phyloP scores from a whole-genome alignment of 2,329 filamentous ascomycete genomes.

The Neofusicoccum parvum region DNA sequence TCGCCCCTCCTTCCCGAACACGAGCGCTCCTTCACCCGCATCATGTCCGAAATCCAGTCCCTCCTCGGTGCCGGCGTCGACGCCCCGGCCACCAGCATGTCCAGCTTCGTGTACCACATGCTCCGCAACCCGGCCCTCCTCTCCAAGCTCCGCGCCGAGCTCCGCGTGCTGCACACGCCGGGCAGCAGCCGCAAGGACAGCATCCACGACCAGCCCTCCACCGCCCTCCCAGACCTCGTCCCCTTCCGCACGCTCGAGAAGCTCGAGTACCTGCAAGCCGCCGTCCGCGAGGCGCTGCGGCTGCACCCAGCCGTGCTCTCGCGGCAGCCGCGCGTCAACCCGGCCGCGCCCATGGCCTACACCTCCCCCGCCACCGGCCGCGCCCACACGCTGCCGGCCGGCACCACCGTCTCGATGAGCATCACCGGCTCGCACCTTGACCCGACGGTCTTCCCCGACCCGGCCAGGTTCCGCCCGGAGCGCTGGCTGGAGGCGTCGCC shows the following conservation, averaged over 20 bases:
- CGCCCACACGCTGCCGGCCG: slow-evolving; percentile 23
- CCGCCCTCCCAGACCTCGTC: slow-evolving; percentile 18
- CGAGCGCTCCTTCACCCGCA: slow-evolving; percentile 19
- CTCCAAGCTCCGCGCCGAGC: slow-evolving; percentile 21
- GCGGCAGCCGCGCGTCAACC: no score
- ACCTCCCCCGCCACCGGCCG: no score
- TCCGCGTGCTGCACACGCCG: slow-evolving; percentile 24
- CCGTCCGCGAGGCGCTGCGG: no score
- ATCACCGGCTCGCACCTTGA: slow-evolving; percentile 20
- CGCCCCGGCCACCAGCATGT: slow-evolving; percentile 24
- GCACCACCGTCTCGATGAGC: slow-evolving; percentile 24
- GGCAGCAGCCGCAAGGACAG: neutral
- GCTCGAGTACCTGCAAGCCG: no score
- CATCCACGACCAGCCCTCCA: slow-evolving; percentile 22
- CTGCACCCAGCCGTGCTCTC: no score
- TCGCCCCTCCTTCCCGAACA: slow-evolving; percentile 10
- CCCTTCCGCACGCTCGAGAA: neutral
- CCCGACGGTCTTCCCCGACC: slow-evolving; percentile 18
- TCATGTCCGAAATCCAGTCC: slow-evolving; percentile 23
- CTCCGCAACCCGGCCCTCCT: slow-evolving; percentile 20
- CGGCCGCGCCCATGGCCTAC: neutral
- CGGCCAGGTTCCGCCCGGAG: slow-evolving; percentile 19
- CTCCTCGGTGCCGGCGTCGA: slow-evolving; percentile 27
- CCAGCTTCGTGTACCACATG: slow-evolving; percentile 23
- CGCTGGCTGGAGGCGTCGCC: slow-evolving; percentile 24